Base-by-base conservation (phyloP, 148 eudicot genomes). In the Chenopodium quinoa region DNA sequence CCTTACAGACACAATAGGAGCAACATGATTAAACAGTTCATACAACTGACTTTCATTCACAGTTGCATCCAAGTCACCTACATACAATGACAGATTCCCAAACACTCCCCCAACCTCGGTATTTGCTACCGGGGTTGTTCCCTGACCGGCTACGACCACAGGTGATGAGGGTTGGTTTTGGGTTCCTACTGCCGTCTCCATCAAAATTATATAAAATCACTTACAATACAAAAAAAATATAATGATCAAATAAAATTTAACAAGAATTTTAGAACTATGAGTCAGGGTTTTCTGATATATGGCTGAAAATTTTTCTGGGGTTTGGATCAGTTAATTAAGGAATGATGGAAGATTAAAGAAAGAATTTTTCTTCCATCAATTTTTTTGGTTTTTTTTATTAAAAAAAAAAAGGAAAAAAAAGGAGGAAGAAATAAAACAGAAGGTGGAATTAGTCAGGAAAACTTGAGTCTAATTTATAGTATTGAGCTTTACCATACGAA, bases 21-120 rank as follows among this genome's bases (percentile, higher is more conserved):
- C 93, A 48, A 86, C 86, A 70, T 80, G 92, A 44, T 23, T 88
- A 73, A 89, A 89, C 75, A 91, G 80, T 79, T 89, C 90, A 79
- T 67, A 91, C 65, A 91, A 73, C 44, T 88, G 89, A 8, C 79
- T 79, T 50, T 91, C 91, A 37, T 82, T 84, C 78, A 91, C 93
- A 29, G 64, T 78, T 25, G 70, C 40, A 6, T 89, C 91, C 65
- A 91, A 84, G 86, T 91, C 93, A 3, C 93, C 93, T 2, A 91
- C 93, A 81, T 91, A 91, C 47, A 91, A 77, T 16, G 93, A 89
- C 78, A 82, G 50, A 29, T 82, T 85, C 4, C 73, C 76, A 75
- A 82, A 84, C 37, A 56, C 62, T 56, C 22, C 62, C 5, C 84
- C 46, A 4, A 9, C 66, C 66, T 19, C 5, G 62, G 62, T 17